Conservation (phyloP, 768 basidiomycete genomes). For the Artomyces pyxidatus region DNA sequence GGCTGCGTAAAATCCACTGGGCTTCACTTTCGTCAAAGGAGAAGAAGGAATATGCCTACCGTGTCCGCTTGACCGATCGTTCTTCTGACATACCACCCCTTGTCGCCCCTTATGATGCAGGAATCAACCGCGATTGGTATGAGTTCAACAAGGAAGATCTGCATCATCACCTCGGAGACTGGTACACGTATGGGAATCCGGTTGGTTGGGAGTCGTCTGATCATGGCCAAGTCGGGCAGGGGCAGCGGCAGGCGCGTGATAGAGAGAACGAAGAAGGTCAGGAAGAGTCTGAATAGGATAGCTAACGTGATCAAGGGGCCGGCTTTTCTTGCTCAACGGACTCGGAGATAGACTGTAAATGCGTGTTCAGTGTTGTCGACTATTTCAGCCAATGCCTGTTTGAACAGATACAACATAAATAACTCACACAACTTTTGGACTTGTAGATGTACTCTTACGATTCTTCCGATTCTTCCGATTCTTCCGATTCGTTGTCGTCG, state of each 20-base stretch:
- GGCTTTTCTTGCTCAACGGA: no score
- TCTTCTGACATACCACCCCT: not conserved
- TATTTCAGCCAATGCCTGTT: not conserved
- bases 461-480: not conserved
- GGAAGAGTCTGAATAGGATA: not conserved
- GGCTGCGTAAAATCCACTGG: not conserved
- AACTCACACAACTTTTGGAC: not conserved
- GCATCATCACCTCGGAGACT: not conserved
- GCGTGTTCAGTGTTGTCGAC: not conserved
- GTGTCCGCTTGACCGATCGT: not conserved
- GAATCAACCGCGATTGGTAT: not conserved
- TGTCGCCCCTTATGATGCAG: not conserved
- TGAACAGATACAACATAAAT: not conserved
- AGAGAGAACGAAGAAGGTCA: not conserved
- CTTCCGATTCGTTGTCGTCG: not conserved
- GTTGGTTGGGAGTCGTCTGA: not conserved
- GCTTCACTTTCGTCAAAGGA: not conserved
- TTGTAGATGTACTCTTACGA: not conserved
- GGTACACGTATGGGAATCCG: not conserved
- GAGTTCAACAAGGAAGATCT: not conserved
- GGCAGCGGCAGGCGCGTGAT: no score
- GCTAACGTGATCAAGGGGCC: no score
- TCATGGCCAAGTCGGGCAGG: no score
- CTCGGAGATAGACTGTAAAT: not conserved
- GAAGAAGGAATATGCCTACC: not conserved